These are phyloP conservation scores for Xylaria grammica DNA, from an alignment of 495 filamentous ascomycete species.

Conservation along the genomic window DNA sequence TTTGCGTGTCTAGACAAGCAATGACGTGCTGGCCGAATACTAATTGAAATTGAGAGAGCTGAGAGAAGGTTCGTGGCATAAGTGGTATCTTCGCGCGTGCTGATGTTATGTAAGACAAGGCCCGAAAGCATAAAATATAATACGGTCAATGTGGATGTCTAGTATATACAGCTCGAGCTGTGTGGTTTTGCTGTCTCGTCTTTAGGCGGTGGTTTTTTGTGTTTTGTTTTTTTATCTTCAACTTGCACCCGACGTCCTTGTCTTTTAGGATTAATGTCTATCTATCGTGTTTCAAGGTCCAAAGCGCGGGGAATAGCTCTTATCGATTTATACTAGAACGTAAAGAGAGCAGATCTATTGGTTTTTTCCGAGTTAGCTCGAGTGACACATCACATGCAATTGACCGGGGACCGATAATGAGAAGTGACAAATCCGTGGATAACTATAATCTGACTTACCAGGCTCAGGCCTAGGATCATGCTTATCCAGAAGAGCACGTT, in stretches of 20 bases:
- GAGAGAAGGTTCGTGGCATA: background rate
- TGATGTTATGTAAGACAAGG: background rate
- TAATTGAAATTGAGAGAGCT: background rate
- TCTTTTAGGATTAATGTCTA: background rate
- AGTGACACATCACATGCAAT: background rate
- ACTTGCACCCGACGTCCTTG: background rate
- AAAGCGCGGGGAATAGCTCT: background rate
- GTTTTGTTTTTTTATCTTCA: background rate
- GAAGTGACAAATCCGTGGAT: background rate
- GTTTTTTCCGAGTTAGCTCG: slow-evolving; percentile 20
- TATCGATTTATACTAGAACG: slow-evolving; percentile 48
- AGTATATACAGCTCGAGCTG: background rate
- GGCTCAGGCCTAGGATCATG: slow-evolving; percentile 88
- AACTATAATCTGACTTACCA: slow-evolving; percentile 63
- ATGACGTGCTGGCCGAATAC: background rate
- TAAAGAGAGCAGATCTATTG: slow-evolving; percentile 59
- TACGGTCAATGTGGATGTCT: background rate
- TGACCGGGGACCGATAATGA: background rate
- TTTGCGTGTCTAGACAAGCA: background rate
- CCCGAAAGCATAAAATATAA: background rate
- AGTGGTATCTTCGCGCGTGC: slow-evolving; percentile 11
- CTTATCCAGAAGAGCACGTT: slow-evolving; percentile 94
- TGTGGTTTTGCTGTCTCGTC: background rate
- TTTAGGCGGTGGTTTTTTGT: too few species aligned
- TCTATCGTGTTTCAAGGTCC: background rate